These are phyloP conservation scores for Pythium scleroteichum DNA, from an alignment of 352 stramenopile species.

Conservation along the genomic window DNA sequence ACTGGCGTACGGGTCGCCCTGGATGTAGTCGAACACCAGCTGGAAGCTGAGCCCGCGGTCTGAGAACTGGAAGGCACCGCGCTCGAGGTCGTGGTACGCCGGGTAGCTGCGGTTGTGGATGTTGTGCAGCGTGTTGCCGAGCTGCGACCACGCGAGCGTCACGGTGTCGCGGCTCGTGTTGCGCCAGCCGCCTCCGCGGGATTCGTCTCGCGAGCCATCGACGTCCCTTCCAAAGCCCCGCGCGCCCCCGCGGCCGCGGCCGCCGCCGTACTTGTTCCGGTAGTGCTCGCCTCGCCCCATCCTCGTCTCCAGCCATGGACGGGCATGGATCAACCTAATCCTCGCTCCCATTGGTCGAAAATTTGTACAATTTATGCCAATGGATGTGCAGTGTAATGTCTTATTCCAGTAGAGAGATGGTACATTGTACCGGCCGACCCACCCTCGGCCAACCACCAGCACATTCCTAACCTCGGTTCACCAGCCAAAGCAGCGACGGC, in stretches of 20 bases:
- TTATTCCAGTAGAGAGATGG: constrained; percentile 3
- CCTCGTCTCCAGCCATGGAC: background rate
- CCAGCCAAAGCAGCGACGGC: constrained; percentile 8
- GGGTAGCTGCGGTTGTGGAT: constrained; percentile 85
- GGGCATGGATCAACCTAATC: background rate
- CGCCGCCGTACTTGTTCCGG: constrained; percentile 85
- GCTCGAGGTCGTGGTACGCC: constrained; percentile 78
- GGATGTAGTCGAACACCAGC: constrained; percentile 92
- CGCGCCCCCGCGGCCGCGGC: constrained; percentile 29
- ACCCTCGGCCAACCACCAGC: constrained; percentile 6
- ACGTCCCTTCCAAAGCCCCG: background rate
- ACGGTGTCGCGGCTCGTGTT: constrained; percentile 11
- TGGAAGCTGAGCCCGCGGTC: constrained; percentile 51
- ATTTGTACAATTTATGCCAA: background rate
- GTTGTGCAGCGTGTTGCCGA: constrained; percentile 47
- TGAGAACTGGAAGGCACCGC: constrained; percentile 40
- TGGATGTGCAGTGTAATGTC: background rate
- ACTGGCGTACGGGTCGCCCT: constrained; percentile 95
- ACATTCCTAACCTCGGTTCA: constrained; percentile 13
- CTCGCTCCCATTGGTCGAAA: constrained; percentile 9
- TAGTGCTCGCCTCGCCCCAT: constrained; percentile 90
- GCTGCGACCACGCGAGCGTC: constrained; percentile 45
- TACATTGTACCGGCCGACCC: constrained; percentile 4
- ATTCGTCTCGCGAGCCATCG: background rate
- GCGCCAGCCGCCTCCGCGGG: constrained; percentile 15